Percentiles rank a stretch among this genome's conserved stretches.
These are phyloP conservation scores for Lentinus tigrinus DNA, from an alignment of 768 basidiomycete genomes.

Conservation along the genomic window DNA sequence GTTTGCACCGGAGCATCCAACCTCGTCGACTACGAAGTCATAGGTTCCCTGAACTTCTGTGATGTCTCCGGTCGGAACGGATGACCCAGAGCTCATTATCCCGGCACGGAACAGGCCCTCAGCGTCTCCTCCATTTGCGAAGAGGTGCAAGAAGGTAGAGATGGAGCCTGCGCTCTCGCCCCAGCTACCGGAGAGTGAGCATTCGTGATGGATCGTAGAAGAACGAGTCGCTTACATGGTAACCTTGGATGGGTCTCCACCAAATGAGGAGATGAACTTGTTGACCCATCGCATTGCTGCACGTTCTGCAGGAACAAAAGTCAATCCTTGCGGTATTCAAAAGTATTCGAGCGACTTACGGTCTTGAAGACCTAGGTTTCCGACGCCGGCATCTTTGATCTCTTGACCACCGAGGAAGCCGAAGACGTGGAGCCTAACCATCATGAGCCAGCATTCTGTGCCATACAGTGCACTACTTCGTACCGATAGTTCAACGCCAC, in stretches of 20 bases:
- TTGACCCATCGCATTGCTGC: slow-evolving; percentile 41
- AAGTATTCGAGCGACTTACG: slow-evolving; percentile 26
- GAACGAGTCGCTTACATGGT: slow-evolving; percentile 33
- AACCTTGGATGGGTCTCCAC: slow-evolving; percentile 42
- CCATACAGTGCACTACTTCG: background rate
- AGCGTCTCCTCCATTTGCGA: slow-evolving; percentile 21
- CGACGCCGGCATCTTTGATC: slow-evolving; percentile 34
- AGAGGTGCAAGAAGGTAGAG: slow-evolving; percentile 26
- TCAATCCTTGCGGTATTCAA: background rate
- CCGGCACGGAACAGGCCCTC: slow-evolving; percentile 25
- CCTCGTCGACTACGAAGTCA: slow-evolving; percentile 37
- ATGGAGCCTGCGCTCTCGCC: slow-evolving; percentile 40
- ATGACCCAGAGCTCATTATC: slow-evolving; percentile 36
- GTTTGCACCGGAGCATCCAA: slow-evolving; percentile 32
- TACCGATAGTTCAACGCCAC: slow-evolving; percentile 50
- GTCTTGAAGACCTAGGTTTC: slow-evolving; percentile 52
- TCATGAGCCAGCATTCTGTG: background rate
- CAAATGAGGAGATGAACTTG: slow-evolving; percentile 37
- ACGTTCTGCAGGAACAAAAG: background rate
- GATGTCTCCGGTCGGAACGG: slow-evolving; percentile 2
- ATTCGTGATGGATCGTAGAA: background rate
- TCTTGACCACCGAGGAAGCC: slow-evolving; percentile 41
- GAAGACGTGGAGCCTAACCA: slow-evolving; percentile 11
- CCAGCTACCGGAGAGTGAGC: slow-evolving; percentile 10
- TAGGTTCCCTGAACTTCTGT: slow-evolving; percentile 35